Conservation (phyloP, 2,329 filamentous ascomycete genomes). For the Fusarium pseudograminearum region DNA sequence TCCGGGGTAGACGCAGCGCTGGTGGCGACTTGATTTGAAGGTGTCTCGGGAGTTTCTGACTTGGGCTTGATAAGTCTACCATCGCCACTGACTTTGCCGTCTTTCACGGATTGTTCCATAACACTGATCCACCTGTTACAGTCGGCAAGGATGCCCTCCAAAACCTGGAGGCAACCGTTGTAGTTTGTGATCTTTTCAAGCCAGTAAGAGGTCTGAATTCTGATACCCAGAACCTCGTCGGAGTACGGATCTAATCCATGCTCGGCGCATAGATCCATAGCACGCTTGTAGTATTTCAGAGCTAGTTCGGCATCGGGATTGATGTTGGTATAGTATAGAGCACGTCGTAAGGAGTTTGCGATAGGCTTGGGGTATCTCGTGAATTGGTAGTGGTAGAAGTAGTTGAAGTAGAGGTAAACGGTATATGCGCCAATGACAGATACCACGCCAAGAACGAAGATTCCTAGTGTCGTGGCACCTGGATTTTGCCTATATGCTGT, state of each 20-base stretch:
- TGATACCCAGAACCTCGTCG: slow-evolving; percentile 90
- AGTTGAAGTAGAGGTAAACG: slow-evolving; percentile 62
- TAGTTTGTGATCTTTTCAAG: slow-evolving; percentile 81
- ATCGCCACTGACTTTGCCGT: slow-evolving; percentile 59
- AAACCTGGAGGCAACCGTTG: slow-evolving; percentile 77
- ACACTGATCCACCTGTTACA: slow-evolving; percentile 70
- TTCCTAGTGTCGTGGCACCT: slow-evolving; percentile 46
- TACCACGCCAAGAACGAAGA: slow-evolving; percentile 49
- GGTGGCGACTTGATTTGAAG: slow-evolving; percentile 10
- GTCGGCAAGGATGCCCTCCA: slow-evolving; percentile 81
- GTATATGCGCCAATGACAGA: slow-evolving; percentile 49
- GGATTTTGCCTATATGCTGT: slow-evolving; percentile 53
- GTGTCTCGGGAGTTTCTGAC: slow-evolving; percentile 19
- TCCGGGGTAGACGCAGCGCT: slow-evolving; percentile 22
- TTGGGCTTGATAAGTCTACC: slow-evolving; percentile 50
- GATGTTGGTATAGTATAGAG: slow-evolving; percentile 87
- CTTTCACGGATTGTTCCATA: slow-evolving; percentile 63
- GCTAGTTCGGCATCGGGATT: slow-evolving; percentile 80
- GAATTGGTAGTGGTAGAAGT: slow-evolving; percentile 68
- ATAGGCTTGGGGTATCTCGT: slow-evolving; percentile 75
- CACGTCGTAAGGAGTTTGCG: slow-evolving; percentile 82
- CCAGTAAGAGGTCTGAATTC: slow-evolving; percentile 83
- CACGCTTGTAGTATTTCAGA: slow-evolving; percentile 84
- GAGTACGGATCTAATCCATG: slow-evolving; percentile 87
- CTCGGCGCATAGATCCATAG: slow-evolving; percentile 78